These are phyloP conservation scores for Tricholoma flavovirens DNA, from an alignment of 768 basidiomycete genomes.

Conservation along the genomic window DNA sequence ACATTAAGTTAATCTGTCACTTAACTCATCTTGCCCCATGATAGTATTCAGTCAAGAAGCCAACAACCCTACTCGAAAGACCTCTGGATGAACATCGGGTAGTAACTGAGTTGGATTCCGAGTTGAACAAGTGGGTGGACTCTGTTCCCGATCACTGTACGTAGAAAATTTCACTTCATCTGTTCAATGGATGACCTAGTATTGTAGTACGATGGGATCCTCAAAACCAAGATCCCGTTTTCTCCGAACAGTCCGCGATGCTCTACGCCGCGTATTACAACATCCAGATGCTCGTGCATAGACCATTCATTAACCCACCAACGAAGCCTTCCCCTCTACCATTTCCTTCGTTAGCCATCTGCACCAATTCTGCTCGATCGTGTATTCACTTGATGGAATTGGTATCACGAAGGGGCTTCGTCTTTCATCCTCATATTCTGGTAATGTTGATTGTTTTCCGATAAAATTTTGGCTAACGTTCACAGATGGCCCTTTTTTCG, in stretches of 20 bases:
- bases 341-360: conserved; percentile 70
- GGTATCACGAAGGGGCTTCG: conserved; percentile 26
- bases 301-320: conserved; percentile 69
- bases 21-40: background rate
- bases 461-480: background rate
- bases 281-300: conserved; percentile 70
- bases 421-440: conserved; percentile 34
- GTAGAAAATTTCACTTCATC: conserved; percentile 42
- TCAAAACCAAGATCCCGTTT: conserved; percentile 25
- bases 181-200: background rate
- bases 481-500: conserved; percentile 31
- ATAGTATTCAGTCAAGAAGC: conserved; percentile 14
- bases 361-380: conserved; percentile 75
- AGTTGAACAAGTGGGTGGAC: conserved; percentile 72
- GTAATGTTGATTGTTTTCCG: conserved; percentile 18
- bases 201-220: conserved; percentile 33
- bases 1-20: too few species aligned
- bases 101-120: conserved; percentile 69
- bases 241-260: conserved; percentile 52
- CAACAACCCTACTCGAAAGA: conserved; percentile 1
- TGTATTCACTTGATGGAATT: conserved; percentile 62
- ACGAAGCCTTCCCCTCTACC: conserved; percentile 34
- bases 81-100: conserved; percentile 38
- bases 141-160: conserved; percentile 53
- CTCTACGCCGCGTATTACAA: conserved; percentile 41